Percentiles rank a stretch among this genome's conserved stretches.
Conservation (phyloP, 495 filamentous ascomycete genomes). For the Podospora pseudopauciseta region DNA sequence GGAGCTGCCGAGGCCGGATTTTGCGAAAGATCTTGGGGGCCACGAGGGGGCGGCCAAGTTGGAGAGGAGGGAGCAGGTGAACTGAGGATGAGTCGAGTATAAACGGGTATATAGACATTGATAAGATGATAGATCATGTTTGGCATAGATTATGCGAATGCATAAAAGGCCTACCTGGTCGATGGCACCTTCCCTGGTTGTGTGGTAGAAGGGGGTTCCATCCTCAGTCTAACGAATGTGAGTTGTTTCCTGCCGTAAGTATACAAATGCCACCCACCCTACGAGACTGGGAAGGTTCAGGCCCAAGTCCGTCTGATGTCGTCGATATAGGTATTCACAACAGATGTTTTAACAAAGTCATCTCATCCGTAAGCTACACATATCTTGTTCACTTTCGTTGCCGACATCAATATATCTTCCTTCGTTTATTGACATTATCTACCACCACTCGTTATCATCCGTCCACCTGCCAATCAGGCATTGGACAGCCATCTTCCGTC, state of each 20-base stretch:
- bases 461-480: not conserved
- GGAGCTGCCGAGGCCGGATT: constrained; percentile 77
- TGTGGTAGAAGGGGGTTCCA: no score
- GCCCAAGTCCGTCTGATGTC: not conserved
- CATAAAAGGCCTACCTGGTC: no score
- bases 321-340: not conserved
- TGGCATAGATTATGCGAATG: not conserved
- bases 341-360: not conserved
- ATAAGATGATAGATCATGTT: no score
- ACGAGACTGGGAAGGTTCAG: not conserved
- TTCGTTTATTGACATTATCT: not conserved
- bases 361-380: not conserved
- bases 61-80: constrained; percentile 12
- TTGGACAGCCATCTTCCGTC: no score
- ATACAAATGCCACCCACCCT: not conserved
- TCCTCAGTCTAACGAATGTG: no score
- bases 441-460: not conserved
- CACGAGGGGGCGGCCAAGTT: constrained; percentile 38
- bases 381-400: not conserved
- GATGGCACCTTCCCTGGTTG: no score
- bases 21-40: constrained; percentile 46
- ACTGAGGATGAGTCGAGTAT: not conserved
- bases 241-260: not conserved
- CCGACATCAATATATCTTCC: not conserved
- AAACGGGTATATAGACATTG: not conserved